Evolutionary conservation across 2,329 filamentous ascomycete genomes (phyloP).

Genomic region (Taxawa tesnikishii): DNA sequence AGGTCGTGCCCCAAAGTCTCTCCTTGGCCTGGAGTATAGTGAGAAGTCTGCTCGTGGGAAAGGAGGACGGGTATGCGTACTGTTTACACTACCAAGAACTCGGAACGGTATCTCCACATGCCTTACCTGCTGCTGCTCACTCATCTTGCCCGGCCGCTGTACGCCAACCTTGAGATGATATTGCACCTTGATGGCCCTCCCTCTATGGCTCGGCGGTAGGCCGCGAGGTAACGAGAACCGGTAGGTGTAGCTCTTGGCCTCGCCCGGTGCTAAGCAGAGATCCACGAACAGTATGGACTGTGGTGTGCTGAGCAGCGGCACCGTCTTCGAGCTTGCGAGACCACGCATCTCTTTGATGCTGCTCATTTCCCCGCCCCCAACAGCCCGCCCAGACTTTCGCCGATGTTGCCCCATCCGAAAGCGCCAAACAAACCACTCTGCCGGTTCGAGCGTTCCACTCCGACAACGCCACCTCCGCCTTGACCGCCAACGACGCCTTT

Average conservation of each 20-base stretch:
- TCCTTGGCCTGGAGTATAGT: slow-evolving; percentile 44
- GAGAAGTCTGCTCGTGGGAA: slow-evolving; percentile 8
- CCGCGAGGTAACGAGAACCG: slow-evolving; percentile 75
- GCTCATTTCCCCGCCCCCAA: slow-evolving; percentile 81
- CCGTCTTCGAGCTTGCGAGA: slow-evolving; percentile 69
- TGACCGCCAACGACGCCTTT: slow-evolving; percentile 84
- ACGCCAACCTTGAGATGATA: slow-evolving; percentile 89
- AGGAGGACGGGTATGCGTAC: slow-evolving; percentile 18
- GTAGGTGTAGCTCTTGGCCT: slow-evolving; percentile 80
- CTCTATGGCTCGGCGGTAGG: slow-evolving; percentile 80
- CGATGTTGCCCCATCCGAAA: slow-evolving; percentile 79
- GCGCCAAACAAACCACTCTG: slow-evolving; percentile 70
- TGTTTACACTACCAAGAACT: slow-evolving; percentile 84
- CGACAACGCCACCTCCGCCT: slow-evolving; percentile 69
- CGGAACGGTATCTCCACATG: slow-evolving; percentile 90
- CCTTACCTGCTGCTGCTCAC: slow-evolving; percentile 67
- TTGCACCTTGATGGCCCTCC: slow-evolving; percentile 84
- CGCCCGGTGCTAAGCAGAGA: slow-evolving; percentile 71
- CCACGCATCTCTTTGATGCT: slow-evolving; percentile 93
- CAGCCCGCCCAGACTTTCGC: slow-evolving; percentile 76
- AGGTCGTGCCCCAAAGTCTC: slow-evolving; percentile 87
- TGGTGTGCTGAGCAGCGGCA: slow-evolving; percentile 86
- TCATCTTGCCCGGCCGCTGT: slow-evolving; percentile 66
- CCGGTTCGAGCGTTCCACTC: slow-evolving; percentile 61
- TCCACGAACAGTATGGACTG: slow-evolving; percentile 96